Evolutionary conservation across 2,329 filamentous ascomycete species (phyloP).

Genomic region (Parastagonospora avenae): DNA sequence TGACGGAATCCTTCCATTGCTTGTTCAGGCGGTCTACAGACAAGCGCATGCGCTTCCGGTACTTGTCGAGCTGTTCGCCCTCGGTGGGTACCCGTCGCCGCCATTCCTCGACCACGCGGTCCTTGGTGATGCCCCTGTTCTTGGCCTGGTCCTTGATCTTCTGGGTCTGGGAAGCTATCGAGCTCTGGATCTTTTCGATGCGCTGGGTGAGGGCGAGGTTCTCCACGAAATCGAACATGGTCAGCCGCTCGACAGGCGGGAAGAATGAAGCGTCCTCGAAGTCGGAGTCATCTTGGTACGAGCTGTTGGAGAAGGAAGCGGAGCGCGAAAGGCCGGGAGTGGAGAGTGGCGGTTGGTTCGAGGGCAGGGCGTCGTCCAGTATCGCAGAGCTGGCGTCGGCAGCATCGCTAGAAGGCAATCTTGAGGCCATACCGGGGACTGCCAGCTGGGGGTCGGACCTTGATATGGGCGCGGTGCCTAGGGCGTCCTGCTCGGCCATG

Average conservation of each 20-base stretch:
- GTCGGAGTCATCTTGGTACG: constrained; percentile 86
- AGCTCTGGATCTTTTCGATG: constrained; percentile 86
- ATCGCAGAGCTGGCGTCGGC: constrained; percentile 33
- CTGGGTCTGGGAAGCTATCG: constrained; percentile 80
- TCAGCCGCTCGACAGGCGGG: constrained; percentile 85
- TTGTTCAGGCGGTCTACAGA: constrained; percentile 86
- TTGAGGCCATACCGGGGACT: constrained; percentile 29
- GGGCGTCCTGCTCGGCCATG: constrained; percentile 34
- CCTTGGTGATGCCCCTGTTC: constrained; percentile 77
- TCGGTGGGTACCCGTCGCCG: constrained; percentile 81
- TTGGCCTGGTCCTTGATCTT: constrained; percentile 85
- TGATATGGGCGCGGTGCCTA: constrained; percentile 22
- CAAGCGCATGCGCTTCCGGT: constrained; percentile 82
- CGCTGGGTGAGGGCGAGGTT: constrained; percentile 89
- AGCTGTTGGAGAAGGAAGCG: constrained; percentile 81
- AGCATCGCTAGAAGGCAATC: constrained; percentile 30
- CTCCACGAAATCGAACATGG: constrained; percentile 90
- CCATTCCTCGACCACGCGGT: constrained; percentile 93
- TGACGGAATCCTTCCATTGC: constrained; percentile 87
- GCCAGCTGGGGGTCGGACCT: constrained; percentile 39
- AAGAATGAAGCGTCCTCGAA: constrained; percentile 66
- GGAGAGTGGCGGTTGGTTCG: constrained; percentile 49
- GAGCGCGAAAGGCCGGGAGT: constrained; percentile 72
- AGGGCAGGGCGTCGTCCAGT: constrained; percentile 50
- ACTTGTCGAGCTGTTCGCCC: constrained; percentile 91